A percentile compares a stretch with the other conserved stretches of the same genome.
Conservation (phyloP, 2,329 filamentous ascomycete genomes). For the Neobulgaria alba region DNA sequence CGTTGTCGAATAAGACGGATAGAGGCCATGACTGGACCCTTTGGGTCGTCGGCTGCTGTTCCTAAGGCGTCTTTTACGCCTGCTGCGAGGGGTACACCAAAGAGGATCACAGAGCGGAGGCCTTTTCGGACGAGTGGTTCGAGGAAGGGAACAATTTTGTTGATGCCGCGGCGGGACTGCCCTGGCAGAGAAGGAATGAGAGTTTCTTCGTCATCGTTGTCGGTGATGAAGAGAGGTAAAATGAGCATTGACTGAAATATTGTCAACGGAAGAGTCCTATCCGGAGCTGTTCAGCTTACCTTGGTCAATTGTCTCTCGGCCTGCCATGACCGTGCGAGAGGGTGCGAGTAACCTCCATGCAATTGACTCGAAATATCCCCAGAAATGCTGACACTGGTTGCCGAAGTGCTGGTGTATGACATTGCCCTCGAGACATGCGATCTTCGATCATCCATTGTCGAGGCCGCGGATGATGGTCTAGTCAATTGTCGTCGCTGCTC, state of each 20-base stretch:
- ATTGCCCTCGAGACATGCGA: conserved; percentile 56
- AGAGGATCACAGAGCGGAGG: conserved; percentile 86
- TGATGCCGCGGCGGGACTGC: conserved; percentile 80
- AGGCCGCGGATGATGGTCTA: conserved; percentile 33
- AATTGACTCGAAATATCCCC: conserved; percentile 76
- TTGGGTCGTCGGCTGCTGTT: conserved; percentile 84
- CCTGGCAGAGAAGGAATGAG: conserved; percentile 85
- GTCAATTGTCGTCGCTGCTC: conserved; percentile 36
- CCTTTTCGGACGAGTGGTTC: conserved; percentile 83
- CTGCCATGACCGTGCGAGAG: conserved; percentile 73
- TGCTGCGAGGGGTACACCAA: conserved; percentile 79
- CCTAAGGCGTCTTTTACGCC: conserved; percentile 84
- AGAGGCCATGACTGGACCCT: conserved; percentile 80
- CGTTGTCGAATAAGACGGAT: conserved; percentile 76
- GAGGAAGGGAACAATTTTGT: conserved; percentile 76
- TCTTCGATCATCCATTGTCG: conserved; percentile 48
- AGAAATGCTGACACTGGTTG: conserved; percentile 60
- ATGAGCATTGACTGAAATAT: conserved; percentile 85
- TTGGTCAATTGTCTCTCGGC: conserved; percentile 79
- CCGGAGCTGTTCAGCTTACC: conserved; percentile 37
- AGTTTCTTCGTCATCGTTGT: conserved; percentile 85
- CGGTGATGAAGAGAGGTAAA: conserved; percentile 93
- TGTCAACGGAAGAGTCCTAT: not conserved
- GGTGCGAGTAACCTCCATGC: conserved; percentile 75
- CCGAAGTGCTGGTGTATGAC: conserved; percentile 58